Evolutionary conservation across 2,329 filamentous ascomycete species (phyloP), one percentile per base, ranked within the genome.

Genomic region (Diplodia corticola): DNA sequence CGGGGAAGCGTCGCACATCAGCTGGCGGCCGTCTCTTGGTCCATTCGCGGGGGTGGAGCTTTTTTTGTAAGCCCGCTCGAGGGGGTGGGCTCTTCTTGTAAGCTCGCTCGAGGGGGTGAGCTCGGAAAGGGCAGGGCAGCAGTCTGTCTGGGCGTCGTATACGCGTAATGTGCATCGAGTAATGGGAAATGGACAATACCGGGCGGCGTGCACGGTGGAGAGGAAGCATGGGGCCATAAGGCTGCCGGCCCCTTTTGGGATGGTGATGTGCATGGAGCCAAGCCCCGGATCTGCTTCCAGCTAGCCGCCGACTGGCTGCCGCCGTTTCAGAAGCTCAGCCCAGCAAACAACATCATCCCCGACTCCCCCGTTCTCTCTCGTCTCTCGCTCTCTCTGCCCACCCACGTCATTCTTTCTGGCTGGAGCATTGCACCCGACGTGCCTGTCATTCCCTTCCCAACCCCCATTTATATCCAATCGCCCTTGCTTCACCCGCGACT

Each of bases 401-500:
- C 30, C 59, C 59, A 51, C 37, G 46, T 63, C 55, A 51, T 57
- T 49, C 64, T 63, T 51, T 66, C 50, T 66, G 48, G 46, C 54
- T 15, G 22, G 20, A 49, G 54, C 44, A 30, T 24, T 10, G 48
- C 54, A 63, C 54, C 46, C 55, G n/a, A 24, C n/a, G 55, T 59
- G 55, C 55, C 13, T 20, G 35, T 54, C 57, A 54, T 50, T 51
- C 50, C n/a, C 51, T 49, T 54, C n/a, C n/a, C n/a, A n/a, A n/a
- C n/a, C n/a, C n/a, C n/a, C n/a, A 7, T 12, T 40, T 53, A 26
- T 35, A 59, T 5, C 26, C 40, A 59, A 4, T 9, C 20, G 6
- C 9, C 30, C 40, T n/a, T 15, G 15, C 37, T 24, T 22, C 54
- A 13, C 40, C 24, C 40, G n/a, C 55, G 30, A 3, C 30, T 9